These are phyloP conservation scores for Mortierella sp. DNA, from an alignment of 371 early-diverging fungal species.

Conservation along the genomic window DNA sequence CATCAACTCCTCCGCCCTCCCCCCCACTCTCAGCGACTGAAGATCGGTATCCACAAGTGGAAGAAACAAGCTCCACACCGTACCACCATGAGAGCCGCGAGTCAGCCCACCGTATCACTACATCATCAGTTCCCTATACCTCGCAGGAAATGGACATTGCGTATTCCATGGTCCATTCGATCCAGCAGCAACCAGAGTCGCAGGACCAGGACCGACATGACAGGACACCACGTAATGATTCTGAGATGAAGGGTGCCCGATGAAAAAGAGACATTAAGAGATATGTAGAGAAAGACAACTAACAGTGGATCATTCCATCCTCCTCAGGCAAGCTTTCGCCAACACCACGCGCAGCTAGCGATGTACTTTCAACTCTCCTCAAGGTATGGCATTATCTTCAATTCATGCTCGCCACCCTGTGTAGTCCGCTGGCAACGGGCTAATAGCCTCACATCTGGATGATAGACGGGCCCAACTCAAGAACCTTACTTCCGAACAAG, in stretches of 20 bases:
- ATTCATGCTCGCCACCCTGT: too few relatives aligned
- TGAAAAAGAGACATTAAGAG: too few relatives aligned
- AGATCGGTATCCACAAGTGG: neutral
- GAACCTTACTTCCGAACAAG: conserved; percentile 46
- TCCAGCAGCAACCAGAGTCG: conserved; percentile 8
- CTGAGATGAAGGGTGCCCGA: too few relatives aligned
- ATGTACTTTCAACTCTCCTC: conserved; percentile 35
- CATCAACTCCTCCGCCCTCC: conserved; percentile 14
- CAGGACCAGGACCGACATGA: too few relatives aligned
- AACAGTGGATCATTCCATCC: too few relatives aligned
- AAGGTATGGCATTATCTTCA: too few relatives aligned
- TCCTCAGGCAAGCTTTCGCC: conserved; percentile 14
- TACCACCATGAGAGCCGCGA: conserved; percentile 18
- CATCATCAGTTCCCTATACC: conserved; percentile 29
- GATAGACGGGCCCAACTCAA: conserved; percentile 34
- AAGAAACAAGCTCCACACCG: neutral
- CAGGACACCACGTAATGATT: conserved; percentile 1
- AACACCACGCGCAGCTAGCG: too few relatives aligned
- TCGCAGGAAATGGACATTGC: conserved; percentile 44
- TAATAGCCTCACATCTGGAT: neutral
- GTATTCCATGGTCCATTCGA: conserved; percentile 47
- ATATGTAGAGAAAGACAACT: too few relatives aligned
- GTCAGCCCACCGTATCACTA: too few relatives aligned
- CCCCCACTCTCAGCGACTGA: conserved; percentile 3
- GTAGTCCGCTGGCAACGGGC: neutral